Evolutionary conservation across 2,329 filamentous ascomycete species (phyloP).

Genomic region (Apiospora rasikravindrae): DNA sequence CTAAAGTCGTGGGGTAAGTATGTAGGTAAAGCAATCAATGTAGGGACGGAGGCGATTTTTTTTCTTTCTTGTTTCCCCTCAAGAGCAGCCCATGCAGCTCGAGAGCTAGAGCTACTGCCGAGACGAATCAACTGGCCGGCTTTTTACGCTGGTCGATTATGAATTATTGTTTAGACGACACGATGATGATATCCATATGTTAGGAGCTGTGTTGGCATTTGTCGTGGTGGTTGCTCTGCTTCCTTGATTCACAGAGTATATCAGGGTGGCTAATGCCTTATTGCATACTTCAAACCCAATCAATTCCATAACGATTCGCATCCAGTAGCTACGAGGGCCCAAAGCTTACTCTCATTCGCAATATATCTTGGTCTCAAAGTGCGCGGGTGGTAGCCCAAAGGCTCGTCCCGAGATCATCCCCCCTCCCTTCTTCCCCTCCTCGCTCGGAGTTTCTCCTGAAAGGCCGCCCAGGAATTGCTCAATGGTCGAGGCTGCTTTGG

Average conservation of each 20-base stretch:
- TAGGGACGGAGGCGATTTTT: background rate
- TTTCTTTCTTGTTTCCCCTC: background rate
- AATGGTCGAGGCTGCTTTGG: slow-evolving; percentile 8
- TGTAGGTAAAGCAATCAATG: background rate
- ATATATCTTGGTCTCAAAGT: background rate
- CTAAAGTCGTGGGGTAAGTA: background rate
- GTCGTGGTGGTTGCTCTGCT: background rate
- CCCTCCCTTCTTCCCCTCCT: background rate
- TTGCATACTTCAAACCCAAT: background rate
- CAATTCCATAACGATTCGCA: background rate
- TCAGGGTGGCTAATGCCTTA: background rate
- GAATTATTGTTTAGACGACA: background rate
- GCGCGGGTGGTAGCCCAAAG: background rate
- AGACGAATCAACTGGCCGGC: background rate
- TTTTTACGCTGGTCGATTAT: background rate
- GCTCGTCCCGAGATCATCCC: slow-evolving; percentile 11
- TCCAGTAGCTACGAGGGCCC: background rate
- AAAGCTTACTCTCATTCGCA: background rate
- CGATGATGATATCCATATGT: background rate
- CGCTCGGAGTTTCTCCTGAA: background rate
- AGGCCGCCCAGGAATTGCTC: background rate
- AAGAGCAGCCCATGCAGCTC: background rate
- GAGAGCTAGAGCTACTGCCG: slow-evolving; percentile 1
- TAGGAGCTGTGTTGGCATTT: background rate
- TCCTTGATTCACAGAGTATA: background rate